Percentiles rank a stretch among this genome's conserved stretches.
Evolutionary conservation across 176 grass and related monocot genomes (phyloP).

Genomic region (Triticum timopheevii): DNA sequence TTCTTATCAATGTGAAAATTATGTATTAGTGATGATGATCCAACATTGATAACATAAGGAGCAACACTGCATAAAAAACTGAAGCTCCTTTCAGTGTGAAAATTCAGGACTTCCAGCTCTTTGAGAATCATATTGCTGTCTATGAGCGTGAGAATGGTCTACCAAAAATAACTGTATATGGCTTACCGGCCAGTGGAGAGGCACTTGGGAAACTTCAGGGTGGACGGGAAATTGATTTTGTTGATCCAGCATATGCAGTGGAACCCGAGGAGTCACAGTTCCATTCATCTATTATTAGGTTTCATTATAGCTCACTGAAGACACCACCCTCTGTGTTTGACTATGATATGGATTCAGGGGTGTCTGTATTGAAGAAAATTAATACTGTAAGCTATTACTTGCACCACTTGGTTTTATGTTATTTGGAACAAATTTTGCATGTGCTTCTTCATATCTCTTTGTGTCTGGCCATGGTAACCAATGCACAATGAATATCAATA

Average conservation of each 20-base stretch:
- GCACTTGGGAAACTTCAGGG: conserved; percentile 58
- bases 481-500: background rate
- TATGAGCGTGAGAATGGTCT: conserved; percentile 88
- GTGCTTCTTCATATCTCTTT: conserved; percentile 1
- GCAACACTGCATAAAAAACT: conserved; percentile 8
- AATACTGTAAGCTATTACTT: conserved; percentile 55
- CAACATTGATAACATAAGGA: background rate
- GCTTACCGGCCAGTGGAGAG: conserved; percentile 61
- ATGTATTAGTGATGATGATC: conserved; percentile 14
- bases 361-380: conserved; percentile 84
- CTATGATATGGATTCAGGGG: conserved; percentile 79
- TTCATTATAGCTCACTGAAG: conserved; percentile 79
- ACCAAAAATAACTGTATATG: conserved; percentile 68
- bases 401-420: background rate
- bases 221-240: conserved; percentile 68
- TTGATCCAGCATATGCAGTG: conserved; percentile 62
- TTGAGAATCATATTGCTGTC: conserved; percentile 70
- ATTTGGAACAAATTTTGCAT: background rate
- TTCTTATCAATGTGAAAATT: background rate
- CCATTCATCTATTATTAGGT: conserved; percentile 64
- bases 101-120: conserved; percentile 78
- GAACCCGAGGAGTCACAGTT: conserved; percentile 62
- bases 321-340: conserved; percentile 76
- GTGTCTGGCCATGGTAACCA: background rate
- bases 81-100: conserved; percentile 64